Percentiles rank a stretch among this genome's conserved stretches.
These are phyloP conservation scores for Lachancea sp. DNA, from an alignment of 805 yeast genomes.

Conservation along the genomic window DNA sequence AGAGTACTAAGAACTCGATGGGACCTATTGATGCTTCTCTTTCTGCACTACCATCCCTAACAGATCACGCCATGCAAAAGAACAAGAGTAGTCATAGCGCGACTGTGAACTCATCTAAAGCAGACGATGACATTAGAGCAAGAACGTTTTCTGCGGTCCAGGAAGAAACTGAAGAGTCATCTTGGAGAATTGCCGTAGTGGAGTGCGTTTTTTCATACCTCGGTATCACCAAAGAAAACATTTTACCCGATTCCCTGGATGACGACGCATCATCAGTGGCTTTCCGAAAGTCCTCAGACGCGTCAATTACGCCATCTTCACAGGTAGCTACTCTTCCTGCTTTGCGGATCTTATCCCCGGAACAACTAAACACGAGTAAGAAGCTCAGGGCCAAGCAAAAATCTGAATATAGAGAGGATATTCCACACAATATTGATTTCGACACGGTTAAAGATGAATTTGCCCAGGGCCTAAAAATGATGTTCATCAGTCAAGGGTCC, in stretches of 20 bases:
- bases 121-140: conserved; percentile 6
- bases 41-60: neutral
- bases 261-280: neutral
- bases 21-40: neutral
- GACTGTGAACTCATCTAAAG: neutral
- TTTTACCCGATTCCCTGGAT: conserved; percentile 15
- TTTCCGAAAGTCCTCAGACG: conserved; percentile 6
- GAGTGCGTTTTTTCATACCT: conserved; percentile 64
- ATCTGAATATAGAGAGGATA: conserved; percentile 5
- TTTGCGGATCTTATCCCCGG: conserved; percentile 1
- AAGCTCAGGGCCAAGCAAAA: neutral
- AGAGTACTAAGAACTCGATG: neutral
- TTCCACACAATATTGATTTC: conserved; percentile 35
- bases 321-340: conserved; percentile 1
- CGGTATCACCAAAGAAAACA: conserved; percentile 48
- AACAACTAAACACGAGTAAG: conserved; percentile 2
- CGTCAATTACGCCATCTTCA: conserved; percentile 9
- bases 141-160: conserved; percentile 42
- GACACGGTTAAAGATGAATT: conserved; percentile 51
- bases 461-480: conserved; percentile 52
- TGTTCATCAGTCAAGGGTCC: conserved; percentile 46
- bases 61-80: neutral
- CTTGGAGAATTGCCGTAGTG: conserved; percentile 55
- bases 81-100: conserved; percentile 1
- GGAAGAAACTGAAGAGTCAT: conserved; percentile 66